Evolutionary conservation across 163 green algal genomes (phyloP).

Genomic region (Prototheca cutis): DNA sequence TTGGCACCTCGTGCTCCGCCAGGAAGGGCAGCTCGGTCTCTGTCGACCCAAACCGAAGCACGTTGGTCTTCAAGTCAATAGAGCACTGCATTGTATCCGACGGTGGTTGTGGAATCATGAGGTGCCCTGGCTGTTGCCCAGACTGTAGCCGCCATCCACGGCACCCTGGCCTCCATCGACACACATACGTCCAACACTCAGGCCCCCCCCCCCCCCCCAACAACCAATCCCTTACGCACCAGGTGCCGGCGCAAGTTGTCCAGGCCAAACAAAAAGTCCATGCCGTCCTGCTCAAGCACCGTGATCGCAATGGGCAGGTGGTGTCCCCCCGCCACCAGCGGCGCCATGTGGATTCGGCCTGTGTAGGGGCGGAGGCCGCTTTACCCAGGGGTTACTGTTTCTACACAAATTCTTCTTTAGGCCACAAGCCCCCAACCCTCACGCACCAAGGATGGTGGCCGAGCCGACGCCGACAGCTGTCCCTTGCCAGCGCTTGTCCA

Average conservation of each 20-base stretch:
- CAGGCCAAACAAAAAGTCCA: conserved; percentile 95
- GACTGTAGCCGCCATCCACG: neutral
- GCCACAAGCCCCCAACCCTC: neutral
- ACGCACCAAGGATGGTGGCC: conserved; percentile 69
- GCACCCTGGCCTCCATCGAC: too few species aligned
- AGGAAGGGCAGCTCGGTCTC: conserved; percentile 61
- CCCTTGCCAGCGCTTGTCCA: conserved; percentile 76
- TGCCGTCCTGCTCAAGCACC: conserved; percentile 74
- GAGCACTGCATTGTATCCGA: conserved; percentile 41
- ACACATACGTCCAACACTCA: too few species aligned
- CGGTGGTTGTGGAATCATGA: neutral
- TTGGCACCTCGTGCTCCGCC: conserved; percentile 41
- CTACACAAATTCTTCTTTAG: neutral
- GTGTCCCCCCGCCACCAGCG: conserved; percentile 58
- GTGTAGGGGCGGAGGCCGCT: neutral
- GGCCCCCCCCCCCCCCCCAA: too few species aligned
- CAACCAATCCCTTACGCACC: conserved; percentile 5
- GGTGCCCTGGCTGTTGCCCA: neutral
- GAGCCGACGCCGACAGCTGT: conserved; percentile 81
- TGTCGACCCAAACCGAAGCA: conserved; percentile 37
- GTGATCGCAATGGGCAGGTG: conserved; percentile 76
- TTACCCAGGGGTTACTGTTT: too few species aligned
- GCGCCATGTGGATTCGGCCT: conserved; percentile 44
- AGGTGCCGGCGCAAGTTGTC: conserved; percentile 89
- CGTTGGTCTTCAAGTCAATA: conserved; percentile 64